These are phyloP conservation scores for Trichoderma virens DNA, from an alignment of 495 filamentous ascomycete genomes.

Conservation along the genomic window DNA sequence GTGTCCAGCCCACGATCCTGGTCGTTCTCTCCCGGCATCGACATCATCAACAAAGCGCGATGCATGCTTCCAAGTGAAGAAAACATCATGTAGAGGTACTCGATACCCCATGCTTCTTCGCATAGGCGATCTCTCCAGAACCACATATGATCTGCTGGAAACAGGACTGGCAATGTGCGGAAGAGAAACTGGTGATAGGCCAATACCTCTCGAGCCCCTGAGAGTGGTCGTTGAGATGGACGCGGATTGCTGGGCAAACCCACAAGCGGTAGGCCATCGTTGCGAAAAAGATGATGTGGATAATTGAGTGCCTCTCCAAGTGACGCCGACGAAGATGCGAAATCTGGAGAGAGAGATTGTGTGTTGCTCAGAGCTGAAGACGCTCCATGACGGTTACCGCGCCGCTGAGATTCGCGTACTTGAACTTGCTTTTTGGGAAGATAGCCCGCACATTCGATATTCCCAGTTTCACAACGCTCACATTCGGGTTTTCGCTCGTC, in stretches of 20 bases:
- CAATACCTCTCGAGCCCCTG: constrained; percentile 3
- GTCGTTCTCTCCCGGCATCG: constrained; percentile 5
- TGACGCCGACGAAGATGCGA: not conserved
- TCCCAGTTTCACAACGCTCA: constrained; percentile 33
- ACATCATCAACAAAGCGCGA: not conserved
- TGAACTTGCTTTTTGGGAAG: constrained; percentile 37
- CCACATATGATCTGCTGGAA: constrained; percentile 3
- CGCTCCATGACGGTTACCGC: not conserved
- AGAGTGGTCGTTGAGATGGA: not conserved
- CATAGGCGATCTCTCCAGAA: constrained; percentile 4
- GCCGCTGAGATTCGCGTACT: not conserved
- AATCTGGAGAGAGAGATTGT: not conserved
- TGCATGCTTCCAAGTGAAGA: constrained; percentile 5
- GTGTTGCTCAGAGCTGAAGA: not conserved
- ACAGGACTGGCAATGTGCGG: not conserved
- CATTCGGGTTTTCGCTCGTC: constrained; percentile 39
- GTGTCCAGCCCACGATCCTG: constrained; percentile 8
- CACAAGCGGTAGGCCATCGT: constrained; percentile 2
- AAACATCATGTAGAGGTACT: not conserved
- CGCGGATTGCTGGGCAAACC: constrained; percentile 7
- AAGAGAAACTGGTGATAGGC: constrained; percentile 10
- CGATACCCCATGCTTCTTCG: constrained; percentile 9
- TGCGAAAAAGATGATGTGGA: not conserved
- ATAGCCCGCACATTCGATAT: constrained; percentile 39
- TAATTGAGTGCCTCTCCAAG: not conserved